phyloP scores from a whole-genome alignment of 2,329 filamentous ascomycete species.

The Nemania serpens region DNA sequence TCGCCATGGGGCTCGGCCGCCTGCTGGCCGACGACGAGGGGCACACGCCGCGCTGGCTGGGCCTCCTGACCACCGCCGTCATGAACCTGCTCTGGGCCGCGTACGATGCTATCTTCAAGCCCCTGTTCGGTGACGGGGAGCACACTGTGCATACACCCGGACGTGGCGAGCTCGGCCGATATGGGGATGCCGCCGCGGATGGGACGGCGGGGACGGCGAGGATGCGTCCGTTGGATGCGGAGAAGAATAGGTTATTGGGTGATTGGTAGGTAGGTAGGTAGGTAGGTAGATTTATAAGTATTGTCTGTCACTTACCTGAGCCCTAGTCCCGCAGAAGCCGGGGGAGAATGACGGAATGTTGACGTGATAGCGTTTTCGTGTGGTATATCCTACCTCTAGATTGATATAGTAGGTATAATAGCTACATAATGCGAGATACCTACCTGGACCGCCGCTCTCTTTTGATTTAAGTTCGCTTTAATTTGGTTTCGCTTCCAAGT shows the following conservation, averaged over 20 bases:
- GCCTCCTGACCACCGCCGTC: constrained; percentile 51
- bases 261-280: constrained; percentile 36
- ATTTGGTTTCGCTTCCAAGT: too few species aligned
- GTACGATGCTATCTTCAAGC: constrained; percentile 68
- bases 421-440: too few species aligned
- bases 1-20: constrained; percentile 50
- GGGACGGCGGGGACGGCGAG: neutral
- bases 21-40: constrained; percentile 66
- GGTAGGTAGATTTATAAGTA: too few species aligned
- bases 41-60: constrained; percentile 70
- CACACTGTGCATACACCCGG: constrained; percentile 49
- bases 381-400: too few species aligned
- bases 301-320: too few species aligned
- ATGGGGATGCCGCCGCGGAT: constrained; percentile 8
- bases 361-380: too few species aligned
- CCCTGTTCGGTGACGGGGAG: constrained; percentile 85
- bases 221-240: neutral
- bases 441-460: too few species aligned
- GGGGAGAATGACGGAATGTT: too few species aligned
- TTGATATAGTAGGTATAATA: too few species aligned
- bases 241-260: constrained; percentile 28
- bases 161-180: too few species aligned
- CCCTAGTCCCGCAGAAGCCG: too few species aligned
- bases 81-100: constrained; percentile 59
- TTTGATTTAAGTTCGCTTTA: too few species aligned